These are phyloP conservation scores for Tetrahymena borealis DNA, from an alignment of 73 alveolate species.

Conservation along the genomic window DNA sequence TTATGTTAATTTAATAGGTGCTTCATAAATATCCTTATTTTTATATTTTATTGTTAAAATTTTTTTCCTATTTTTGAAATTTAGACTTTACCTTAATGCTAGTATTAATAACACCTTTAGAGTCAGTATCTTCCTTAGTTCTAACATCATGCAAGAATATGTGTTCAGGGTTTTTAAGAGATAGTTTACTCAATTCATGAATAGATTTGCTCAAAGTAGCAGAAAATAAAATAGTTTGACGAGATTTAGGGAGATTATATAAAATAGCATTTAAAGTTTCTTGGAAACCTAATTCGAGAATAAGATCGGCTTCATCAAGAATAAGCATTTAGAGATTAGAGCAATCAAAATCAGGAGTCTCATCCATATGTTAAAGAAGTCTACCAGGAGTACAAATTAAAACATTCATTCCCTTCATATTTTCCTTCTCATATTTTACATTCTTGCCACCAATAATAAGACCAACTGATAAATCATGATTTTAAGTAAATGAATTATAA, in stretches of 20 bases:
- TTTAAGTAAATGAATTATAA: conserved; percentile 55
- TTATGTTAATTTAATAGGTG: conserved; percentile 79
- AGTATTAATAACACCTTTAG: not conserved
- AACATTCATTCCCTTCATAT: conserved; percentile 57
- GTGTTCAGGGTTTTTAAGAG: conserved; percentile 34
- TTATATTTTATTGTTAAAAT: not conserved
- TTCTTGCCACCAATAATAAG: conserved; percentile 77
- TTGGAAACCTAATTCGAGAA: conserved; percentile 81
- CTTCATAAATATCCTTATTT: conserved; percentile 50
- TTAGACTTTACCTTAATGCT: not conserved
- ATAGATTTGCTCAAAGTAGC: conserved; percentile 67
- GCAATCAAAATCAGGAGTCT: conserved; percentile 68
- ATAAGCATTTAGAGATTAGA: conserved; percentile 58
- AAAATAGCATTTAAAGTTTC: conserved; percentile 63
- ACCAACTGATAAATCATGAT: conserved; percentile 75
- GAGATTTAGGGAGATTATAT: conserved; percentile 58
- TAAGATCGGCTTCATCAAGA: conserved; percentile 86
- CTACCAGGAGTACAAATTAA: conserved; percentile 89
- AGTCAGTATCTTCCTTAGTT: not conserved
- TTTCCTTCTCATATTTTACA: conserved; percentile 48
- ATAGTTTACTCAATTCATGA: conserved; percentile 22
- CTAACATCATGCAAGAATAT: conserved; percentile 25
- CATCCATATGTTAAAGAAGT: conserved; percentile 78
- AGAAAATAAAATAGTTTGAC: conserved; percentile 72
- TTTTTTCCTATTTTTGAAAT: conserved; percentile 15